Evolutionary conservation across 2,329 filamentous ascomycete genomes (phyloP).

Genomic region (Pestalotiopsis sp.): DNA sequence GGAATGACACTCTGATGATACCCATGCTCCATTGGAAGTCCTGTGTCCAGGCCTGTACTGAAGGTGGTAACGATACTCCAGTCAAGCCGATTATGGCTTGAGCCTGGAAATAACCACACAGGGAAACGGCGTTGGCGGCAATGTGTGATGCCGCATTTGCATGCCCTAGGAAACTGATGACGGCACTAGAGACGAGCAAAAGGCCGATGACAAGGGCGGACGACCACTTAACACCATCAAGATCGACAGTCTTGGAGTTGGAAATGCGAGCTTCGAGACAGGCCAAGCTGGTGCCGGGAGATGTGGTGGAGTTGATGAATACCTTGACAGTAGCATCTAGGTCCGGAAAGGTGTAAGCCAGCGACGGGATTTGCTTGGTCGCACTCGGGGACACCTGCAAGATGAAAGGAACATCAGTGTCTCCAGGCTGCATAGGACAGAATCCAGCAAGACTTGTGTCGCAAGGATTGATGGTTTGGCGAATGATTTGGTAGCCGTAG

Average conservation of each 20-base stretch:
- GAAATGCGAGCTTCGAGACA: slow-evolving; percentile 88
- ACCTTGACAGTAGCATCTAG: slow-evolving; percentile 84
- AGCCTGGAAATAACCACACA: slow-evolving; percentile 93
- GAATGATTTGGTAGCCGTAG: slow-evolving; percentile 72
- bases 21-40: slow-evolving; percentile 99
- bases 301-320: slow-evolving; percentile 72
- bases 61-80: slow-evolving; percentile 78
- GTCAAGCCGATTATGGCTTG: slow-evolving; percentile 91
- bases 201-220: slow-evolving; percentile 87
- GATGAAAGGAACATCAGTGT: slow-evolving; percentile 56
- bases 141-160: slow-evolving; percentile 94
- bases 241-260: slow-evolving; percentile 90
- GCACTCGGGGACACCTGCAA: slow-evolving; percentile 58
- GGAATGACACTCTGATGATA: slow-evolving; percentile 82
- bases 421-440: slow-evolving; percentile 66
- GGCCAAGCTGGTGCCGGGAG: slow-evolving; percentile 65
- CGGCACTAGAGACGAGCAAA: slow-evolving; percentile 80
- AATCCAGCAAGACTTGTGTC: slow-evolving; percentile 64
- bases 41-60: slow-evolving; percentile 92
- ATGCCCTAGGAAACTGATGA: slow-evolving; percentile 88
- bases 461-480: slow-evolving; percentile 71
- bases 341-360: slow-evolving; percentile 89
- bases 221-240: slow-evolving; percentile 85
- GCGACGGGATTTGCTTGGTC: slow-evolving; percentile 70
- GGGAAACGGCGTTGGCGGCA: slow-evolving; percentile 88